phyloP scores from a whole-genome alignment of 139 green algal species.

The Coelastrella sp. region DNA sequence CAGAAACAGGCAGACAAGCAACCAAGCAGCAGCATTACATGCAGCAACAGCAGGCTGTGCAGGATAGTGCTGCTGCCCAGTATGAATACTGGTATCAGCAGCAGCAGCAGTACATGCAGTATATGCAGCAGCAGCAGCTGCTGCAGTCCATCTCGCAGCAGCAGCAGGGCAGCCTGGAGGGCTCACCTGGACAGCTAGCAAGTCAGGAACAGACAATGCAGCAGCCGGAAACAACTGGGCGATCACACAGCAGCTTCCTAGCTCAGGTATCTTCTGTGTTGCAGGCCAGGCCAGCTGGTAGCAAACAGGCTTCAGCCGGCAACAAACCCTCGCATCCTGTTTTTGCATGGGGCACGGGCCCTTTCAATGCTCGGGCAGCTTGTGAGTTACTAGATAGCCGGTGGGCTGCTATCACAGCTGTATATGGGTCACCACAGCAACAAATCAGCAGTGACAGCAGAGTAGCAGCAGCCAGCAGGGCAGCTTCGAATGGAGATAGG shows the following conservation, averaged over 20 bases:
- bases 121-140: not conserved
- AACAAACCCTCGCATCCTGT: not conserved
- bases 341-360: not conserved
- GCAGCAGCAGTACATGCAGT: too few species aligned
- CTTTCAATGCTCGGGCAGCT: not conserved
- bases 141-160: not conserved
- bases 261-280: not conserved
- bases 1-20: too few species aligned
- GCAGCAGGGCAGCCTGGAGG: not conserved
- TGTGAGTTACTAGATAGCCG: conserved; percentile 6
- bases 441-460: not conserved
- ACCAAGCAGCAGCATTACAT: not conserved
- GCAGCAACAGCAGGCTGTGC: not conserved
- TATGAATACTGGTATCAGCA: not conserved
- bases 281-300: not conserved
- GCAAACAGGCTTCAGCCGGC: not conserved
- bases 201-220: not conserved
- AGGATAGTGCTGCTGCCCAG: not conserved
- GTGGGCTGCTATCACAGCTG: not conserved
- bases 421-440: not conserved
- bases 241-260: not conserved
- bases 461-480: not conserved
- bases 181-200: not conserved
- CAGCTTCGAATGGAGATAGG: not conserved
- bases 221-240: not conserved